These are phyloP conservation scores for Hapsidospora chrysogenum DNA, from an alignment of 495 filamentous ascomycete species.

Conservation along the genomic window DNA sequence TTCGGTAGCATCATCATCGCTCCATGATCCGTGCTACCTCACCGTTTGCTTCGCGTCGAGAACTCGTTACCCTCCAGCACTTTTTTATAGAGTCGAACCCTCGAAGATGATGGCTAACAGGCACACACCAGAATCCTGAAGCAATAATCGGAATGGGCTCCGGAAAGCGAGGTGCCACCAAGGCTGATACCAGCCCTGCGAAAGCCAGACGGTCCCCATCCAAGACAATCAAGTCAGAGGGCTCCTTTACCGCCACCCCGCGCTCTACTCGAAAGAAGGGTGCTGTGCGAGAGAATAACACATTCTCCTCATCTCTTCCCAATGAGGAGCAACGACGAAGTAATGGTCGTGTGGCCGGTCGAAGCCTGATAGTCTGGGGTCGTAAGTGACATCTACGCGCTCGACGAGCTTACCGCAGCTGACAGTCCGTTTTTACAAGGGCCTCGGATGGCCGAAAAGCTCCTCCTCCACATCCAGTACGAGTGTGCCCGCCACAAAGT, in stretches of 20 bases:
- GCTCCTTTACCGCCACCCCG: no score
- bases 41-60: no score
- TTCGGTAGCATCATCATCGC: no score
- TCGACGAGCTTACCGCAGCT: no score
- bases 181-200: background rate
- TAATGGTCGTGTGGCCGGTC: conserved; percentile 10
- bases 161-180: background rate
- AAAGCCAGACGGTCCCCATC: background rate
- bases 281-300: no score
- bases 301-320: background rate
- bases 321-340: background rate
- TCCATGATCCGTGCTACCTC: no score
- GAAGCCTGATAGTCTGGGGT: conserved; percentile 11
- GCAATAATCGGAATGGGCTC: background rate
- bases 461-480: conserved; percentile 15
- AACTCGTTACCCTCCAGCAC: no score
- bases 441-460: conserved; percentile 18
- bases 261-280: no score
- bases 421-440: conserved; percentile 11
- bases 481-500: conserved; percentile 11
- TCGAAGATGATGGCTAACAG: no score
- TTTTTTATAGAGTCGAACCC: no score
- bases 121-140: no score
- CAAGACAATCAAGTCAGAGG: conserved; percentile 1
- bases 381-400: background rate